Conservation (phyloP, 208 protist species). For the Balamuthia mandrillaris region DNA sequence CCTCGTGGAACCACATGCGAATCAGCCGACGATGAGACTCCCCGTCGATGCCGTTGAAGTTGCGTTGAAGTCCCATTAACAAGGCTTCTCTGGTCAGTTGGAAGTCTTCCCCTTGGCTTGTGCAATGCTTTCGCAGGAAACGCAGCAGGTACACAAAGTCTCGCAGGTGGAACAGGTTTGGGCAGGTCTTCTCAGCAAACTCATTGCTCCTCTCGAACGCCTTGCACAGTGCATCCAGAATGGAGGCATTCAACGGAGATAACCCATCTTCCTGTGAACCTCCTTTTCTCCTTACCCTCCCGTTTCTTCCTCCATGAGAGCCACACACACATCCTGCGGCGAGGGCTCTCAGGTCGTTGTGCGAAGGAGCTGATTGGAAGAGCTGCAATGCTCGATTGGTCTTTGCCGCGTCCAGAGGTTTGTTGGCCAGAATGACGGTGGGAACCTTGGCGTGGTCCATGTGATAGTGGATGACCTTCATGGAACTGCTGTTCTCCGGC, state of each 20-base stretch:
- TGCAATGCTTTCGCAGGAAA: conserved; percentile 5
- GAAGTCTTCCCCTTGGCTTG: not conserved
- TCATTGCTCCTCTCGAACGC: conserved; percentile 12
- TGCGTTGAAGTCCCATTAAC: not conserved
- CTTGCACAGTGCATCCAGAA: not conserved
- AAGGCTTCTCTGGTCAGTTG: not conserved
- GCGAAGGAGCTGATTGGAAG: not conserved
- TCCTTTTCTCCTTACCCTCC: too few relatives aligned
- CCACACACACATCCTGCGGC: not conserved
- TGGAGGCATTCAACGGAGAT: not conserved
- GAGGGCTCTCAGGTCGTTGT: conserved; percentile 10
- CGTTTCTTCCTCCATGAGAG: too few relatives aligned
- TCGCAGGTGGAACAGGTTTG: conserved; percentile 52
- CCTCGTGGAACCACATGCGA: not conserved
- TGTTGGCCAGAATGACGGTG: conserved; percentile 55
- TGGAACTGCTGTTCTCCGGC: conserved; percentile 39
- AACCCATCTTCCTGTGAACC: not conserved
- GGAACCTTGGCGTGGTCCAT: conserved; percentile 60
- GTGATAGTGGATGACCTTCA: conserved; percentile 67
- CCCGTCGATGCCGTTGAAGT: not conserved
- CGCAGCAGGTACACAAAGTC: conserved; percentile 68
- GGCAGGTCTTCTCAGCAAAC: not conserved
- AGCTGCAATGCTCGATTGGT: conserved; percentile 50
- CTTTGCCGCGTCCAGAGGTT: conserved; percentile 60
- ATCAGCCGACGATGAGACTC: not conserved